A percentile compares a stretch with the other conserved stretches of the same genome.
Evolutionary conservation across 768 basidiomycete genomes (phyloP).

Genomic region (Tulasnella sp.): DNA sequence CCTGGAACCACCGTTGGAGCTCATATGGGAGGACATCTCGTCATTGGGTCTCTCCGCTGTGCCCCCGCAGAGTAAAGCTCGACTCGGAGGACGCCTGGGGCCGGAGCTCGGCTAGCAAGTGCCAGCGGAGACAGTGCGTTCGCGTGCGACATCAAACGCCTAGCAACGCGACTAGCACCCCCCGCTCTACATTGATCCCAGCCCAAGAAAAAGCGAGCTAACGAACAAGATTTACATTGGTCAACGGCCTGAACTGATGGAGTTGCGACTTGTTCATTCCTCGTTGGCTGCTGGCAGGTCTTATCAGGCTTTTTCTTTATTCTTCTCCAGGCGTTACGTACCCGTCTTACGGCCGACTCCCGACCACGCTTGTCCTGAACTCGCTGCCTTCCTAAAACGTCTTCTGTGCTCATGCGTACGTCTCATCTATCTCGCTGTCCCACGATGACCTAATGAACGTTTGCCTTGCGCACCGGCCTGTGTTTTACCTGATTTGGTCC

Average conservation of each 20-base stretch:
- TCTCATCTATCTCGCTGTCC: neutral
- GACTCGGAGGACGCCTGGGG: neutral
- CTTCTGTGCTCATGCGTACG: neutral
- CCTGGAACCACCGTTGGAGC: neutral
- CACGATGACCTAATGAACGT: neutral
- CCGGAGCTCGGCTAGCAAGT: neutral
- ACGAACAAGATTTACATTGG: neutral
- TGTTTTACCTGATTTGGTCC: neutral
- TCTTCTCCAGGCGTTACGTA: neutral
- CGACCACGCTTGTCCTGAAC: neutral
- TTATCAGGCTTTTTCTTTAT: neutral
- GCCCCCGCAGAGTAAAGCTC: neutral
- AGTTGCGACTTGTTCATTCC: neutral
- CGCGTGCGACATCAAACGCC: neutral
- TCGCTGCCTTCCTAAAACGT: constrained; percentile 2
- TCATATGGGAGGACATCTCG: neutral
- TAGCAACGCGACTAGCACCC: neutral
- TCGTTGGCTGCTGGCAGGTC: neutral
- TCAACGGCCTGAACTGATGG: neutral
- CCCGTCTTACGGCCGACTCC: neutral
- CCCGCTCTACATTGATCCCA: neutral
- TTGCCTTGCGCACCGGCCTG: neutral
- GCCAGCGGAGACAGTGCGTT: neutral
- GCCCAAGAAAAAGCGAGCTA: neutral
- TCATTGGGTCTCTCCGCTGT: constrained; percentile 4